These are phyloP conservation scores for Candida mattraensis DNA, from an alignment of 805 yeast genomes.

Conservation along the genomic window DNA sequence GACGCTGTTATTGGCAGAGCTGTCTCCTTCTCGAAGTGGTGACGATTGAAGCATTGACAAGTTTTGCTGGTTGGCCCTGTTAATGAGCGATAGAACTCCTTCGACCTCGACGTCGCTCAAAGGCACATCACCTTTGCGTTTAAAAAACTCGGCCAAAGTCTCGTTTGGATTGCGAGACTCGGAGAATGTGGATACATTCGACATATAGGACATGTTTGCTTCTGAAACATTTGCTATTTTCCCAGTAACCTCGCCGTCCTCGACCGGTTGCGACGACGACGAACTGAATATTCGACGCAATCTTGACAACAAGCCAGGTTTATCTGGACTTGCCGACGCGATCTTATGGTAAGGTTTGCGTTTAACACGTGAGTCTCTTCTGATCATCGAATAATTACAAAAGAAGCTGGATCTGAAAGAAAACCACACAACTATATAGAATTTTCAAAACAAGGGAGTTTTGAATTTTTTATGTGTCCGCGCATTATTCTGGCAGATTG, in stretches of 20 bases:
- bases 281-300: constrained; percentile 17
- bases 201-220: constrained; percentile 22
- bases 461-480: too few species aligned
- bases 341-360: constrained; percentile 22
- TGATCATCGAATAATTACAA: constrained; percentile 15
- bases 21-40: constrained; percentile 3
- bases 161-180: constrained; percentile 49
- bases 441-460: constrained; percentile 2
- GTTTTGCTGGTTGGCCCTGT: constrained; percentile 35
- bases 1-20: constrained; percentile 3
- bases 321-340: constrained; percentile 1
- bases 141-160: constrained; percentile 66
- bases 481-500: too few species aligned
- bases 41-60: constrained; percentile 13
- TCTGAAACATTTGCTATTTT: constrained; percentile 14
- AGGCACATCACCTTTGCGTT: constrained; percentile 73
- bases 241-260: constrained; percentile 1
- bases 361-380: constrained; percentile 18
- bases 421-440: background rate
- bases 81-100: constrained; percentile 68
- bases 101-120: constrained; percentile 73
- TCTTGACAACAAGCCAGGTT: constrained; percentile 17
- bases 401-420: constrained; percentile 3
- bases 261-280: constrained; percentile 8
- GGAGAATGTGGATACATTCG: constrained; percentile 20